Evolutionary conservation across 257 asterid species (phyloP), one percentile per base, ranked within the genome.

Genomic region (Voacanga thouarsii): DNA sequence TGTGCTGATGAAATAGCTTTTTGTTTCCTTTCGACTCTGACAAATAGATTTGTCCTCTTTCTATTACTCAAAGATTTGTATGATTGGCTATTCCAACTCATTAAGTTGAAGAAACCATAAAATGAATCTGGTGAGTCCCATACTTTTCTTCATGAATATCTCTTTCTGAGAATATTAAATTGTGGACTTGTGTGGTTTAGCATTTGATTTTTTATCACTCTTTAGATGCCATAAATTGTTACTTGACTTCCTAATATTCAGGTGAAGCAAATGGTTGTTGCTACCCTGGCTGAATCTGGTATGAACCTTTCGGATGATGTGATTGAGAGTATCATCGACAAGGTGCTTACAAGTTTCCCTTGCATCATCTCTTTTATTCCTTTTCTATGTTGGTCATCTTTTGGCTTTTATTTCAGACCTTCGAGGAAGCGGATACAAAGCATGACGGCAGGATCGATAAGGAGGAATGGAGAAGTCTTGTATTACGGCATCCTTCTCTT

Each of bases 221-320:
- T 15, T 51, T 3, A 0, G 56, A 51, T 5, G 6, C 56, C 21
- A 15, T 23, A 57, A 57, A 57, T 57, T 23, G 28, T 57, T 49
- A 71, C 23, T 63, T 76, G 71, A 28, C 80, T 82, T 78, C 67
- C 37, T 64, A 70, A 72, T 77, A 65, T 61, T 30, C 85, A 94
- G 99, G 99, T 94, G 82, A 94, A 94, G 84, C 99, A 92, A 91
- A 94, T 94, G 99, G 99, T 94, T 82, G 99, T 94, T 44, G 99
- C 97, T 37, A 92, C 97, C 74, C 96, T 94, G 55, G 97, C 97
- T 57, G 99, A 92, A 86, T 94, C 99, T 80, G 99, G 99, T 47
- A 94, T 94, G 99, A 92, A 92, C 89, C 92, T 94, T 59, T 92
- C 98, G 37, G 98, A 94, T 79, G 97, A 94, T 71, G 97, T 94